Evolutionary conservation across 2,329 filamentous ascomycete genomes (phyloP).

Genomic region (Raffaelea ambrosiae): DNA sequence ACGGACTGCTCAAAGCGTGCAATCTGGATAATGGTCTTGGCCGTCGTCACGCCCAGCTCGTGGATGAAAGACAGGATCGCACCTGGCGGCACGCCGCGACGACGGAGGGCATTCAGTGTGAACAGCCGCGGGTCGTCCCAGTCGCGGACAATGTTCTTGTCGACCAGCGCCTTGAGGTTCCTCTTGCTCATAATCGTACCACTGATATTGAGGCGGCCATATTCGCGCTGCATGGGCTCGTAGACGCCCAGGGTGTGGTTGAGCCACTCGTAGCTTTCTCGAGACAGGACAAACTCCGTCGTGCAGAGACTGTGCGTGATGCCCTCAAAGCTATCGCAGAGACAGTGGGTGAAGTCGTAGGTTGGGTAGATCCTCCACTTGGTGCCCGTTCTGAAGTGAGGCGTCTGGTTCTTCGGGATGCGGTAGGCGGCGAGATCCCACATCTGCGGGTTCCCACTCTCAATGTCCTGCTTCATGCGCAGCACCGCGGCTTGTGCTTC

Average conservation of each 20-base stretch:
- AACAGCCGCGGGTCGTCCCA: conserved; percentile 92
- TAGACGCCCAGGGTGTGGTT: conserved; percentile 76
- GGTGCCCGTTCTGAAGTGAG: conserved; percentile 70
- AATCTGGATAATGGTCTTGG: conserved; percentile 70
- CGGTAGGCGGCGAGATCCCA: conserved; percentile 93
- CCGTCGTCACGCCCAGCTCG: conserved; percentile 83
- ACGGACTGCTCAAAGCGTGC: conserved; percentile 78
- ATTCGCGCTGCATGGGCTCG: conserved; percentile 90
- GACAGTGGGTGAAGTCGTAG: conserved; percentile 85
- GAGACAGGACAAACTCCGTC: conserved; percentile 72
- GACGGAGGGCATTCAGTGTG: conserved; percentile 74
- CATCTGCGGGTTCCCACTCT: conserved; percentile 47
- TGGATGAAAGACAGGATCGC: conserved; percentile 86
- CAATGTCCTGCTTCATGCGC: conserved; percentile 72
- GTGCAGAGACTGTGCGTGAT: conserved; percentile 93
- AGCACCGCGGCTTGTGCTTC: conserved; percentile 74
- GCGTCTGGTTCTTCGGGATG: conserved; percentile 59
- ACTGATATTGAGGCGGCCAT: conserved; percentile 58
- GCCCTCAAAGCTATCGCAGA: conserved; percentile 85
- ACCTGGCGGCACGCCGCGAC: conserved; percentile 78
- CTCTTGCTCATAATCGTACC: conserved; percentile 86
- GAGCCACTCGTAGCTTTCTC: conserved; percentile 84
- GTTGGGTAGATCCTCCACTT: conserved; percentile 93
- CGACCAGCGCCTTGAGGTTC: conserved; percentile 70
- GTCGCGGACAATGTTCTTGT: conserved; percentile 66